Evolutionary conservation across 2,329 filamentous ascomycete genomes (phyloP), one percentile per base, ranked within the genome.

Genomic region (Aspergillus arachidicola): DNA sequence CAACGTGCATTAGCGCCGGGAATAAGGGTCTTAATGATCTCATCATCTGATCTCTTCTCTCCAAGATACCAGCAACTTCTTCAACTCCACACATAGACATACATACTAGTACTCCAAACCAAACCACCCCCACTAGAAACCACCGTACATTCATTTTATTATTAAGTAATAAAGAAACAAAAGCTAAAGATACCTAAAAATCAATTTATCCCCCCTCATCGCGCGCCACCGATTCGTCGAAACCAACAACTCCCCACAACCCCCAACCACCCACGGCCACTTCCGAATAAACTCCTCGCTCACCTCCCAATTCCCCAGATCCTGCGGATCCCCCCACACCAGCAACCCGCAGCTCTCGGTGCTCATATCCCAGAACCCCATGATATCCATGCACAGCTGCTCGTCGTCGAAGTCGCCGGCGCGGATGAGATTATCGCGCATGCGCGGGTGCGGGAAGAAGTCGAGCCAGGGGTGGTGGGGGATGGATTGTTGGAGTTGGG

Each of bases 291-390:
- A 85, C 0, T 65, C 60, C 10, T 77, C 75, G 1, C 78, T 83
- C 1, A 81, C 73, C 65, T 86, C 84, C 84, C 84, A 86, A 12
- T 76, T 80, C 0, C 64, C 66, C 3, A 73, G 61, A 50, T 84
- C 77, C 72, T 78, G 81, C 0, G 83, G 75, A 11, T 83, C 79
- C 0, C 82, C 81, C 84, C 83, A 86, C 2, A 85, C 80, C 11
- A 85, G 72, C 3, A 85, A 46, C 1, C 73, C 76, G 21, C 75
- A 71, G 57, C 66, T 66, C n/a, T 63, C 64, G 1, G 55, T 59
- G 0, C 66, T 45, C 16, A 57, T 55, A 28, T 68, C 64, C 72
- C 73, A 74, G 55, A 75, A 75, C n/a, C 76, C 76, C 61, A 78
- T 72, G 12, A 81, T 69, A 56, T 81, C 80, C 9, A 67, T 32